Conservation (phyloP, 352 stramenopile genomes). For the Thraustotheca clavata region DNA sequence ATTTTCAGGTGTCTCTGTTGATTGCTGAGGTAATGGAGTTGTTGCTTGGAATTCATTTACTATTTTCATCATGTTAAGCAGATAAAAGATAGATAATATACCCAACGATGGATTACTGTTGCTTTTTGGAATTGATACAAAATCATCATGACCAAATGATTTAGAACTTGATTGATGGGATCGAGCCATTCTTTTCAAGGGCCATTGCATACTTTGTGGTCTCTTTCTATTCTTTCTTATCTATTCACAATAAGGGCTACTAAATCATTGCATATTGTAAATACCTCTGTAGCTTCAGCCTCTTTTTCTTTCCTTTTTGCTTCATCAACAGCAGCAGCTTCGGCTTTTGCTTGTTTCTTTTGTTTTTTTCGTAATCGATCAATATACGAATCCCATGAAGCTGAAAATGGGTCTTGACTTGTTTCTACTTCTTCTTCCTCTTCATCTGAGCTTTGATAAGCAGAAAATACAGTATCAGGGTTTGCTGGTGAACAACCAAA, state of each 20-base stretch:
- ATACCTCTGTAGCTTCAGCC: not conserved
- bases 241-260: no score
- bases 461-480: not conserved
- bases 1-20: no score
- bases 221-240: constrained; percentile 2
- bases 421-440: not conserved
- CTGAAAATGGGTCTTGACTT: not conserved
- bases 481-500: constrained; percentile 1
- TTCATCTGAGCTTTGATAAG: not conserved
- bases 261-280: no score
- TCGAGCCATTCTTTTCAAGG: constrained; percentile 1
- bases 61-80: not conserved
- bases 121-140: not conserved
- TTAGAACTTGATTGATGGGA: not conserved
- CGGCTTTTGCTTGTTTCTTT: constrained; percentile 12
- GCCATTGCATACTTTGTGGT: constrained; percentile 19
- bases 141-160: not conserved
- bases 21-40: not conserved
- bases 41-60: not conserved
- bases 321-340: not conserved
- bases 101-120: not conserved
- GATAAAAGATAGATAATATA: not conserved
- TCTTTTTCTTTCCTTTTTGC: not conserved
- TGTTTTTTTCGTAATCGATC: constrained; percentile 11
- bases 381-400: constrained; percentile 21